phyloP scores from a whole-genome alignment of 2,329 filamentous ascomycete genomes.

The Neurospora crassa region DNA sequence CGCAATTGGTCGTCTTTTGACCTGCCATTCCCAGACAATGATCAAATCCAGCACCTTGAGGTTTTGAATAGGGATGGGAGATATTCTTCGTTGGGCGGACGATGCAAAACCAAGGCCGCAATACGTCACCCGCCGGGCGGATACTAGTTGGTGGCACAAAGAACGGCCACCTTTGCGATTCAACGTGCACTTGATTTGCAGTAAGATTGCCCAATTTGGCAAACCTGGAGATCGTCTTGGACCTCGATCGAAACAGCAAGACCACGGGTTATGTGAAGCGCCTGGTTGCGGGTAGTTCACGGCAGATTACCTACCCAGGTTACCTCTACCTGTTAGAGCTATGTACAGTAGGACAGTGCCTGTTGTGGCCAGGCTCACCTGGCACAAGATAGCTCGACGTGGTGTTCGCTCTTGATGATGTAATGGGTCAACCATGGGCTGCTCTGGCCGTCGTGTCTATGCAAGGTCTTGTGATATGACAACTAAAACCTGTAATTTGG shows the following conservation, averaged over 20 bases:
- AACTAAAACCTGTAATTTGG: background rate
- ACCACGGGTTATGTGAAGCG: background rate
- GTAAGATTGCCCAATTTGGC: background rate
- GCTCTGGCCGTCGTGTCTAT: background rate
- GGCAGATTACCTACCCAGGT: background rate
- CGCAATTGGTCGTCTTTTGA: background rate
- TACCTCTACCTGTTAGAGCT: background rate
- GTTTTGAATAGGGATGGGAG: background rate
- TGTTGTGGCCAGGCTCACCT: too few relatives aligned
- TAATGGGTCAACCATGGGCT: background rate
- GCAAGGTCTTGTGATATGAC: background rate
- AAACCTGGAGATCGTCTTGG: background rate
- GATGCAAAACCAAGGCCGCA: background rate
- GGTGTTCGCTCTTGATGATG: background rate
- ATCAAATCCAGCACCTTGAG: background rate
- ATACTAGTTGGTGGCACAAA: background rate
- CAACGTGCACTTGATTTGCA: background rate
- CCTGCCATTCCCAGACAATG: background rate
- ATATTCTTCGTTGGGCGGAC: background rate
- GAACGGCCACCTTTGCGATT: background rate
- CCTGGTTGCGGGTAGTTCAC: background rate
- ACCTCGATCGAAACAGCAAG: background rate
- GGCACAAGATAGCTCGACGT: background rate
- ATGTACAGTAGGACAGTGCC: background rate
- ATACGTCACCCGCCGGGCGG: background rate